Evolutionary conservation across 1,139 yeast species (phyloP).

Genomic region (Yamadazyma sp.): DNA sequence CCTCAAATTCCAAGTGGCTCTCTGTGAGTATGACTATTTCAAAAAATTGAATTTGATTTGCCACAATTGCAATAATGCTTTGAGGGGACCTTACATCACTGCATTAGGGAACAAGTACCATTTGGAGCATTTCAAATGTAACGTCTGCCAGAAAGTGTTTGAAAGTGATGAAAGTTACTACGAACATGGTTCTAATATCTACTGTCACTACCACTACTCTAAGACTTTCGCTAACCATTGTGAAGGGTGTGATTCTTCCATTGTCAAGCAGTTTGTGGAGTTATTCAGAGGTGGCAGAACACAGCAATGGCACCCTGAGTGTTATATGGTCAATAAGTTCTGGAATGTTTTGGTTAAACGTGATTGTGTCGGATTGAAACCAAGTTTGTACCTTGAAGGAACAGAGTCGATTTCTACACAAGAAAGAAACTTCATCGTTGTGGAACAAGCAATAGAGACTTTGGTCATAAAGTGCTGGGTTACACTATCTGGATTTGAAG

Average conservation of each 20-base stretch:
- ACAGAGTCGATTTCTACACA: constrained; percentile 2
- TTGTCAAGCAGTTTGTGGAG: constrained; percentile 91
- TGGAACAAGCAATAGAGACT: constrained; percentile 67
- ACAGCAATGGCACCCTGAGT: constrained; percentile 99
- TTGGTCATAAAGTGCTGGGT: constrained; percentile 85
- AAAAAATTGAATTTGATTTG: constrained; percentile 81
- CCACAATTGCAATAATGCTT: constrained; percentile 77
- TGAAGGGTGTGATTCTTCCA: constrained; percentile 91
- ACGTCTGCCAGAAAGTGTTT: constrained; percentile 82
- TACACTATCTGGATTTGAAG: constrained; percentile 85
- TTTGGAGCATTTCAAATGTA: constrained; percentile 92
- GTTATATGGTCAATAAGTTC: constrained; percentile 95
- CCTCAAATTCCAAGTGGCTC: constrained; percentile 54
- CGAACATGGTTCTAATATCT: constrained; percentile 80
- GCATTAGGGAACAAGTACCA: constrained; percentile 93
- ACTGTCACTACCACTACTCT: constrained; percentile 90
- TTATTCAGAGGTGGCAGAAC: constrained; percentile 89
- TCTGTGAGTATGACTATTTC: constrained; percentile 94
- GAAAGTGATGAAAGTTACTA: constrained; percentile 92
- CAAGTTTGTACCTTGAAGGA: background rate
- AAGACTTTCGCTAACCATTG: constrained; percentile 83
- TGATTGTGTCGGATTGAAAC: constrained; percentile 53
- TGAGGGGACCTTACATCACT: constrained; percentile 91
- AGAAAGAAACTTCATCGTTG: constrained; percentile 35
- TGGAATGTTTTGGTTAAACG: constrained; percentile 89